Evolutionary conservation across 2,329 filamentous ascomycete species (phyloP), one percentile per base, ranked within the genome.

Genomic region (Fusarium albidum): DNA sequence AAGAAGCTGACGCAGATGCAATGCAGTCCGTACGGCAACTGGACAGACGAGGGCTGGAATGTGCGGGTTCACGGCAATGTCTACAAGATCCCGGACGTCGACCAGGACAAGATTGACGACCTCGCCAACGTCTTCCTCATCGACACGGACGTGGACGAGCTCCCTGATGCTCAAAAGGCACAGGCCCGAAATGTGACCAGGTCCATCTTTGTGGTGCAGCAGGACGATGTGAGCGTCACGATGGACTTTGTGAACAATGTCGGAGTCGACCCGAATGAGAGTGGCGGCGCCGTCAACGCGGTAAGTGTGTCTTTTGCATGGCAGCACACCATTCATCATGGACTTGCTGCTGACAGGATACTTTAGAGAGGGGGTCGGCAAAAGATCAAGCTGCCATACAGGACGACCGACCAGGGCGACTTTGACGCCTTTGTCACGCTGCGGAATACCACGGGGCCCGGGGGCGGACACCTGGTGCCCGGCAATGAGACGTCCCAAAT

Each of bases 11-110:
- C 52, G 18, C 15, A n/a, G 31, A 39, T 8, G 45, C 44, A 81
- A 39, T 8, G 45, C 44, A 81, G 77, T n/a, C 77, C 78, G 10
- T 89, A 89, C 61, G 90, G 80, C n/a, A 93, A 93, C 59, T 93
- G 88, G 85, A 92, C 90, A 2, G 78, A 86, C n/a, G 73, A 85
- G 52, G 88, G 88, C 28, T 93, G 90, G 90, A 91, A 87, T 57
- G 80, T 92, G 4, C 82, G 89, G 25, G 84, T 92, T 57, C 90
- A 89, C 61, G 90, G 90, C 62, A 92, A 92, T 66, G 86, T 92
- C n/a, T 93, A 87, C 79, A 92, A 92, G 71, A 82, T 89, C 57
- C 90, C 90, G 2, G 83, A 90, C 53, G 86, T 89, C 28, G 82
- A 81, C 2, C 77, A 84, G 61, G 75, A 77, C 28, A 89, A 84